Percentiles rank a stretch among this genome's conserved stretches.
Conservation (phyloP, 2,329 filamentous ascomycete genomes). For the Fusarium sp. region DNA sequence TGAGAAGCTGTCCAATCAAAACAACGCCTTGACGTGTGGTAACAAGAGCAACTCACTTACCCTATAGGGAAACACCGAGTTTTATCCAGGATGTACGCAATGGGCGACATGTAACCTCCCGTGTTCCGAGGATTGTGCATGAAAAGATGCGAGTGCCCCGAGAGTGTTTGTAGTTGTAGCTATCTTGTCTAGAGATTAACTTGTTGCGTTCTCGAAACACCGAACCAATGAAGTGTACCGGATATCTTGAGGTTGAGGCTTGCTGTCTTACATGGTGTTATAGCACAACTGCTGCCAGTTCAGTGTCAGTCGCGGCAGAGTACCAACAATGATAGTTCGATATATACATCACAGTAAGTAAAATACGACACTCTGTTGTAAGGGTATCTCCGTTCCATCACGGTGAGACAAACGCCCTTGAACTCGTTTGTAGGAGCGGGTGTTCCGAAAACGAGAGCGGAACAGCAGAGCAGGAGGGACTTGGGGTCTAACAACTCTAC, state of each 20-base stretch:
- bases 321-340: too few species aligned
- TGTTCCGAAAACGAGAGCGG: neutral
- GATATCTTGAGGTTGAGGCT: neutral
- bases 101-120: neutral
- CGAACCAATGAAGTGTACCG: neutral
- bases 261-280: too few species aligned
- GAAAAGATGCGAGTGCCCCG: neutral
- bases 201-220: neutral
- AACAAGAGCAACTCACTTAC: neutral
- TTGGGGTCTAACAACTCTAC: neutral
- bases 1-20: constrained; percentile 1
- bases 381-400: too few species aligned
- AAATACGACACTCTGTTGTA: too few species aligned
- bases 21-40: neutral
- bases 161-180: neutral
- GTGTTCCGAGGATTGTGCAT: neutral
- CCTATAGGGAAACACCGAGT: neutral
- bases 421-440: too few species aligned
- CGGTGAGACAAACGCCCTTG: too few species aligned
- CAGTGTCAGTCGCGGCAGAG: too few species aligned
- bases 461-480: neutral
- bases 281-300: too few species aligned
- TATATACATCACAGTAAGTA: too few species aligned
- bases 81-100: neutral
- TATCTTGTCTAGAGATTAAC: neutral